Conservation (phyloP, 192 early-diverging fungal genomes). For the Backusella australiensis region DNA sequence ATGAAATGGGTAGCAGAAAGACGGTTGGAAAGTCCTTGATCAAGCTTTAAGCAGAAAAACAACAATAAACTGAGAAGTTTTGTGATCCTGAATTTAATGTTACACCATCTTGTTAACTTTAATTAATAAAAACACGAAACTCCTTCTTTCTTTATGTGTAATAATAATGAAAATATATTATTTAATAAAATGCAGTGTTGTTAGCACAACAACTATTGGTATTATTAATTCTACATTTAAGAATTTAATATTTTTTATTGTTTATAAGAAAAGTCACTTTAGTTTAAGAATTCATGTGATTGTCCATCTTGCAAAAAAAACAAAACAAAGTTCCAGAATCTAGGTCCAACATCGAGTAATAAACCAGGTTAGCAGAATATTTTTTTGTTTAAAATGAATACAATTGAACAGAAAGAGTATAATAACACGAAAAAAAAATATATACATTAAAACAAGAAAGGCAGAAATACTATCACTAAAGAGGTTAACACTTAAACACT, state of each 20-base stretch:
- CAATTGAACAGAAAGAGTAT: conserved; percentile 2
- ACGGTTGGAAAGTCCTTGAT: conserved; percentile 72
- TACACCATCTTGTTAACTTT: background rate
- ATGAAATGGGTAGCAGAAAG: conserved; percentile 68
- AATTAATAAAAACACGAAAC: background rate
- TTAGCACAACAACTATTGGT: no score
- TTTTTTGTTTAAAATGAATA: background rate
- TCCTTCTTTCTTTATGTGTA: background rate
- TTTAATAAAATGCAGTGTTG: background rate
- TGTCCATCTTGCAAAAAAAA: no score
- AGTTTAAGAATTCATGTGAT: background rate
- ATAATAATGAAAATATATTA: background rate
- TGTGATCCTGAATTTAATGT: background rate
- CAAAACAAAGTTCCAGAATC: conserved; percentile 1
- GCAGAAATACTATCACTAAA: conserved; percentile 1
- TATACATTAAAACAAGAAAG: background rate
- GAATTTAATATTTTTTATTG: background rate
- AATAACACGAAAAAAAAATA: background rate
- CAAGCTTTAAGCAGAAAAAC: conserved; percentile 19
- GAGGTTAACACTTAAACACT: background rate
- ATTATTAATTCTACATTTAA: background rate
- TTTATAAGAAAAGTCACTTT: background rate
- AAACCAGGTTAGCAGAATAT: background rate
- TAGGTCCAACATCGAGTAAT: background rate
- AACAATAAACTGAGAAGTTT: background rate